These are phyloP conservation scores for Didymella glomerata DNA, from an alignment of 2,329 filamentous ascomycete species.

Conservation along the genomic window DNA sequence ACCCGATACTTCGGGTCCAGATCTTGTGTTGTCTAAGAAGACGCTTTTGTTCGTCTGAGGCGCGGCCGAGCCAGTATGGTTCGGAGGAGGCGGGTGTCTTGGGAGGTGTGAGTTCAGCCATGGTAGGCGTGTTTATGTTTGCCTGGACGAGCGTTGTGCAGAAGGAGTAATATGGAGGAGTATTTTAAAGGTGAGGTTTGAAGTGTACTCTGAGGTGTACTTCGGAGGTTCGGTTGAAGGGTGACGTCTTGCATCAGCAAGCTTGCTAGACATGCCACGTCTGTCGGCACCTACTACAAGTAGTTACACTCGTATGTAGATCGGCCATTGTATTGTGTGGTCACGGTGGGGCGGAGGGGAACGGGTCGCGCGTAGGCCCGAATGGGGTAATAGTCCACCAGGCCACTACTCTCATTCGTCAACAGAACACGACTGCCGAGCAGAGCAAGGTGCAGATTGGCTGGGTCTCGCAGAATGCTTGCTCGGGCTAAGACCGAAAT, in stretches of 20 bases:
- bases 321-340: conserved; percentile 9
- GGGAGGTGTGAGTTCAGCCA: neutral
- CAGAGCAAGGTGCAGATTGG: neutral
- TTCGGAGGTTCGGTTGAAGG: neutral
- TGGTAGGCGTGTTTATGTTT: neutral
- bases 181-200: no score
- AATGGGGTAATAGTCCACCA: neutral
- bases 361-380: conserved; percentile 8
- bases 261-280: conserved; percentile 1
- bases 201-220: no score
- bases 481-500: neutral
- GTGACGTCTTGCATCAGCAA: neutral
- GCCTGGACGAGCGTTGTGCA: neutral
- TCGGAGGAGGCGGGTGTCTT: conserved; percentile 13
- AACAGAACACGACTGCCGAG: neutral
- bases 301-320: conserved; percentile 10
- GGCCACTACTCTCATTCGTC: neutral
- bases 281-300: conserved; percentile 12
- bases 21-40: conserved; percentile 39
- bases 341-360: conserved; percentile 6
- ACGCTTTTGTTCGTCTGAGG: conserved; percentile 39
- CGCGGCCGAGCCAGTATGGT: conserved; percentile 42
- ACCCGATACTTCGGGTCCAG: conserved; percentile 42
- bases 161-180: no score
- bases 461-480: neutral